phyloP scores from a whole-genome alignment of 148 eudicot genomes.

The Beta vulgaris region DNA sequence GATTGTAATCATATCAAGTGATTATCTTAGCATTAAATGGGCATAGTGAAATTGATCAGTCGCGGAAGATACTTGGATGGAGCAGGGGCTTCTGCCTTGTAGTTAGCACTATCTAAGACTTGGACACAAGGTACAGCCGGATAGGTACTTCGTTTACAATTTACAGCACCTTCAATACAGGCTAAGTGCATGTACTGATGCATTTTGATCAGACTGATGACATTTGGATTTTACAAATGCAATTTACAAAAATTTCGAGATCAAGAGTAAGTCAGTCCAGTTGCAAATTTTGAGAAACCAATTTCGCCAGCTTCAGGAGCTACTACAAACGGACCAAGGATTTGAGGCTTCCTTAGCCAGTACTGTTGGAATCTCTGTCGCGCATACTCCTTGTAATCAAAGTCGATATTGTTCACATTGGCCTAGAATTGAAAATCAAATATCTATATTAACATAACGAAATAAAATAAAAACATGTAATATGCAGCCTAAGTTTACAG shows the following conservation, averaged over 20 bases:
- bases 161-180: neutral
- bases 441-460: no score
- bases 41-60: no score
- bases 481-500: no score
- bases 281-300: constrained; percentile 18
- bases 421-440: constrained; percentile 37
- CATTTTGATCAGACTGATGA: neutral
- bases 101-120: neutral
- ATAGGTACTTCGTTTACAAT: neutral
- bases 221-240: neutral
- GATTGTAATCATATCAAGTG: no score
- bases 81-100: no score
- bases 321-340: constrained; percentile 27
- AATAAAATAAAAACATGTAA: no score
- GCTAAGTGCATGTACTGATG: neutral
- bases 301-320: constrained; percentile 20
- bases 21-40: no score
- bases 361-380: constrained; percentile 87
- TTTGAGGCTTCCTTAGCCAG: constrained; percentile 60
- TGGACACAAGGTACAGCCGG: neutral
- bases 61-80: no score
- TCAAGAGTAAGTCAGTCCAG: neutral
- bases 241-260: neutral
- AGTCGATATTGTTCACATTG: constrained; percentile 73
- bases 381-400: constrained; percentile 84